Percentiles rank a stretch among this genome's conserved stretches.
phyloP scores from a whole-genome alignment of 129 eudicot species.

The Silybum marianum region DNA sequence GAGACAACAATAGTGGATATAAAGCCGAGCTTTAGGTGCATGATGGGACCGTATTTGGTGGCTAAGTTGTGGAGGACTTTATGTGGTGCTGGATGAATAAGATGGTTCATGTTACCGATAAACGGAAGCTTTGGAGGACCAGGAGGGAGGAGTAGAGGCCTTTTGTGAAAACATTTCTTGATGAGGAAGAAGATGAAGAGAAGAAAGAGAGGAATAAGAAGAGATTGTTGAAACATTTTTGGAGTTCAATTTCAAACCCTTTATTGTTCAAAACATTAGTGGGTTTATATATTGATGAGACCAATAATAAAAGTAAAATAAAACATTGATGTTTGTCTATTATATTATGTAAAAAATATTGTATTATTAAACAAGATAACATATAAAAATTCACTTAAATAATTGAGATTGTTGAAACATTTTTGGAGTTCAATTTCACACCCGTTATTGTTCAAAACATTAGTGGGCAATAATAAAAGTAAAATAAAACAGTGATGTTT shows the following conservation, averaged over 20 bases:
- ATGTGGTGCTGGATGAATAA: slow-evolving; percentile 25
- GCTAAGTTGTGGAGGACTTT: slow-evolving; percentile 24
- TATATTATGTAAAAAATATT: no score
- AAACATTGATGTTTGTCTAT: no score
- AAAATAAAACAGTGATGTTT: no score
- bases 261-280: no score
- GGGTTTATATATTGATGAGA: no score
- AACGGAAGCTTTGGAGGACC: slow-evolving; percentile 37
- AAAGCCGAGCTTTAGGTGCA: slow-evolving; percentile 40
- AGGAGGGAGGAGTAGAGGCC: slow-evolving; percentile 22
- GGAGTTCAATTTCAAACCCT: background rate
- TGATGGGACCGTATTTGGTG: slow-evolving; percentile 29
- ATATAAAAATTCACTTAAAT: no score
- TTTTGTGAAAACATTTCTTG: slow-evolving; percentile 17
- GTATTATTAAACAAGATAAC: no score
- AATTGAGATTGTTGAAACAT: slow-evolving; percentile 13
- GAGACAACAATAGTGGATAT: slow-evolving; percentile 34
- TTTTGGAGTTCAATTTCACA: background rate
- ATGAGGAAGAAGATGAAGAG: slow-evolving; percentile 9
- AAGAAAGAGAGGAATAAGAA: slow-evolving; percentile 1
- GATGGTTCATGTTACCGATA: slow-evolving; percentile 31
- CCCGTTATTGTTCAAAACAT: background rate
- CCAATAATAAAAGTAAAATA: no score
- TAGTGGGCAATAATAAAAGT: no score
- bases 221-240: slow-evolving; percentile 20